phyloP scores from a whole-genome alignment of 148 eudicot species.

The Vaccinium darrowii region DNA sequence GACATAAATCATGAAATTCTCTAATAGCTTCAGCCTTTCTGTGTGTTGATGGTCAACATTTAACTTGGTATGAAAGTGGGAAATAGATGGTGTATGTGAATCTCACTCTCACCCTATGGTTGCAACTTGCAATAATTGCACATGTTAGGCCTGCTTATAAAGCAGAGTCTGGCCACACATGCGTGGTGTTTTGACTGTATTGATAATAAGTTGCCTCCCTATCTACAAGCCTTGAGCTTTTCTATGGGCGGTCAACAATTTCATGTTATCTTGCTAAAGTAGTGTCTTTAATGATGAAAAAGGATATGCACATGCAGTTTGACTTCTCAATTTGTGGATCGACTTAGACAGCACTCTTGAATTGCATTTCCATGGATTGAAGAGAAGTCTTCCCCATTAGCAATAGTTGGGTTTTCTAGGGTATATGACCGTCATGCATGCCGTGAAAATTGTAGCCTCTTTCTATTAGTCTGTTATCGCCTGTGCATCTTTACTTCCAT shows the following conservation, averaged over 20 bases:
- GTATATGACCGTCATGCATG: not conserved
- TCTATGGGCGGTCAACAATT: not conserved
- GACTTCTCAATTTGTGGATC: not conserved
- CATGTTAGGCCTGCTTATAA: too few species aligned
- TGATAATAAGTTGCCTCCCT: too few species aligned
- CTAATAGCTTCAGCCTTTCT: not conserved
- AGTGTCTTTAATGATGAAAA: not conserved
- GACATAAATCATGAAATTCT: not conserved
- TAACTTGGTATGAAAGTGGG: too few species aligned
- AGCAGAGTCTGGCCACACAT: too few species aligned
- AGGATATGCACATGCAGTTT: not conserved
- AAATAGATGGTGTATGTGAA: too few species aligned
- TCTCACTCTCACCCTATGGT: too few species aligned
- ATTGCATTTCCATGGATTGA: slow-evolving; percentile 5
- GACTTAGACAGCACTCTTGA: not conserved
- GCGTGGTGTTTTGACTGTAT: too few species aligned
- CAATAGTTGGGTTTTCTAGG: slow-evolving; percentile 5
- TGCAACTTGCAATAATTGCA: too few species aligned
- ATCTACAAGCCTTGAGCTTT: too few species aligned
- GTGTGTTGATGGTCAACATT: too few species aligned
- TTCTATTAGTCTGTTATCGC: not conserved
- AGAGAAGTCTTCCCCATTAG: not conserved
- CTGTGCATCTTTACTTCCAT: not conserved
- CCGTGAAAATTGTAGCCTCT: not conserved
- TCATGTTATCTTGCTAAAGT: not conserved